Conservation (phyloP, 345 rosid species). For the Syzygium oleosum region DNA sequence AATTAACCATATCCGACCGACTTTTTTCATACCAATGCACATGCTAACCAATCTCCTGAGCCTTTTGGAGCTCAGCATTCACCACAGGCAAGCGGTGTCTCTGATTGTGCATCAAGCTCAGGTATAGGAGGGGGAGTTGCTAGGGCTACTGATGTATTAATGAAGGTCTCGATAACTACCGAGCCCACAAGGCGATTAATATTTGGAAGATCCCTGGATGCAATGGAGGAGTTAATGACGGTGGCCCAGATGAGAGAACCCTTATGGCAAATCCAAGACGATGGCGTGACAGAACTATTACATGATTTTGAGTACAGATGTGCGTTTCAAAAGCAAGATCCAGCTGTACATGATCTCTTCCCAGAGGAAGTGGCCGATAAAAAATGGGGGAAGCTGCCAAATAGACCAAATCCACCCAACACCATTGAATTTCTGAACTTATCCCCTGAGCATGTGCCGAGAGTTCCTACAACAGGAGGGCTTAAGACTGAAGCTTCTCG, state of each 20-base stretch:
- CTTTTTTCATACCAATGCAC: not conserved
- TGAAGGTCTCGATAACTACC: not conserved
- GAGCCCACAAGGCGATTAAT: not conserved
- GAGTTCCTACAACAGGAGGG: not conserved
- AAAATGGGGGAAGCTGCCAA: not conserved
- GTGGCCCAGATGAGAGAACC: not conserved
- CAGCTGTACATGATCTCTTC: not conserved
- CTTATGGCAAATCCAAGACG: not conserved
- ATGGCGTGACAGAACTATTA: not conserved
- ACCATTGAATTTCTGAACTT: not conserved
- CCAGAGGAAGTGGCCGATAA: not conserved
- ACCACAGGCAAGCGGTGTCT: not conserved
- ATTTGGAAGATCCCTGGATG: not conserved
- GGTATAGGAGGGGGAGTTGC: not conserved
- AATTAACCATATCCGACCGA: not conserved
- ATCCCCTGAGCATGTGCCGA: not conserved
- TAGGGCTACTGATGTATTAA: not conserved
- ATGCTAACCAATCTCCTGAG: not conserved
- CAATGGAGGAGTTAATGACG: constrained; percentile 3
- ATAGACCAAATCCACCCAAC: not conserved
- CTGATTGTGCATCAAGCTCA: not conserved
- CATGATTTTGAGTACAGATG: not conserved
- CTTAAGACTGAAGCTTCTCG: constrained; percentile 3
- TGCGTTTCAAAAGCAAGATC: not conserved
- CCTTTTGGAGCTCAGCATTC: not conserved